A percentile compares a stretch with the other conserved stretches of the same genome.
Evolutionary conservation across 768 basidiomycete genomes (phyloP).

Genomic region (Collybia mongolica): DNA sequence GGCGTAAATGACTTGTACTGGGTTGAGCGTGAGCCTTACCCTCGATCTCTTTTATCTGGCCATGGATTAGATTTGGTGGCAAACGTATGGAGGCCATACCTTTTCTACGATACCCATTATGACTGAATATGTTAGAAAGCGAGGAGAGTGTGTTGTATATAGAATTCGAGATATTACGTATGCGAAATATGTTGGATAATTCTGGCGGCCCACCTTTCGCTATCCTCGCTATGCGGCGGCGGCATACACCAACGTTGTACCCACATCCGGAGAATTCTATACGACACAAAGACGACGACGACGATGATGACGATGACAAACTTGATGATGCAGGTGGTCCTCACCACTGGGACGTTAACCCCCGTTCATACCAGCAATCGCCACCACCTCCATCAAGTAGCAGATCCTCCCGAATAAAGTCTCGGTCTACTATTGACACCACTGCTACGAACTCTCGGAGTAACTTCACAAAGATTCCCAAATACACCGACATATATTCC

Average conservation of each 20-base stretch:
- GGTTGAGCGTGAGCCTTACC: slow-evolving; percentile 48
- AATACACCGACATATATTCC: slow-evolving; percentile 65
- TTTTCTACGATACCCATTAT: slow-evolving; percentile 95
- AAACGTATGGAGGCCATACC: slow-evolving; percentile 30
- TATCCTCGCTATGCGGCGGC: slow-evolving; percentile 34
- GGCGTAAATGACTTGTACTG: neutral
- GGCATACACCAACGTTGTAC: slow-evolving; percentile 70
- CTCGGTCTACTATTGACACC: slow-evolving; percentile 17
- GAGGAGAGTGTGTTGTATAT: slow-evolving; percentile 7
- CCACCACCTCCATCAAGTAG: slow-evolving; percentile 26
- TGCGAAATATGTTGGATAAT: slow-evolving; percentile 1
- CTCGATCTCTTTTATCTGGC: slow-evolving; percentile 93
- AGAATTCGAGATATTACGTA: slow-evolving; percentile 1
- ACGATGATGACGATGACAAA: slow-evolving; percentile 47
- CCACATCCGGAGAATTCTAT: slow-evolving; percentile 49
- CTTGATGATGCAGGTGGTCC: slow-evolving; percentile 43
- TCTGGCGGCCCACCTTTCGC: slow-evolving; percentile 10
- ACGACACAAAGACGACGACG: slow-evolving; percentile 42
- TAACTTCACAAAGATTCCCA: slow-evolving; percentile 16
- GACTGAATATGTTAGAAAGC: neutral
- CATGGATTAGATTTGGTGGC: slow-evolving; percentile 1
- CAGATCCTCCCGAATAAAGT: slow-evolving; percentile 25
- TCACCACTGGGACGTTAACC: slow-evolving; percentile 31
- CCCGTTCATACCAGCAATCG: slow-evolving; percentile 32
- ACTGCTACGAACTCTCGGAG: slow-evolving; percentile 11